A percentile compares a stretch with the other conserved stretches of the same genome.
phyloP scores from a whole-genome alignment of 495 filamentous ascomycete species.

The Evansstolkia leycettana region DNA sequence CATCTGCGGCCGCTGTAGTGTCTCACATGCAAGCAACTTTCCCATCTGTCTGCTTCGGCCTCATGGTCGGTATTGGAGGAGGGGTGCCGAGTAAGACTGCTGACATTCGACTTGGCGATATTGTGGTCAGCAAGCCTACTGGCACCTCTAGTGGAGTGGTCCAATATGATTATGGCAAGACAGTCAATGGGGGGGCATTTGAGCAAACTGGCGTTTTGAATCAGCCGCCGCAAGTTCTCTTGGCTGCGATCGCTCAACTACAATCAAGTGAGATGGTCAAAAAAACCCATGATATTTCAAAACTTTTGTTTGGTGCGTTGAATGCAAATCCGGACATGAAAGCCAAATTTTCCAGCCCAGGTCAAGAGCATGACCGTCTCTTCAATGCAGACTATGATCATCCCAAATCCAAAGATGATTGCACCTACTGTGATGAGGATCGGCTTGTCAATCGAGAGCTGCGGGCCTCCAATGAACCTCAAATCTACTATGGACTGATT shows the following conservation, averaged over 20 bases:
- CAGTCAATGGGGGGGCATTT: conserved; percentile 11
- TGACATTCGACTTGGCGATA: conserved; percentile 24
- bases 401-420: conserved; percentile 4
- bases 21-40: conserved; percentile 14
- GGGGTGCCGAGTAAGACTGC: conserved; percentile 12
- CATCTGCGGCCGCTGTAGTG: conserved; percentile 12
- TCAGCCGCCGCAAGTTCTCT: conserved; percentile 16
- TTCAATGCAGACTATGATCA: conserved; percentile 19
- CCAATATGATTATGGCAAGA: conserved; percentile 30
- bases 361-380: conserved; percentile 12
- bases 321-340: conserved; percentile 7
- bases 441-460: conserved; percentile 2
- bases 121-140: conserved; percentile 21
- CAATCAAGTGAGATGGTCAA: conserved; percentile 4
- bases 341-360: conserved; percentile 9
- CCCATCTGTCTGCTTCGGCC: conserved; percentile 9
- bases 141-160: conserved; percentile 13
- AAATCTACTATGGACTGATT: conserved; percentile 24
- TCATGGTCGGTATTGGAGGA: conserved; percentile 27
- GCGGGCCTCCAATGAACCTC: conserved; percentile 3
- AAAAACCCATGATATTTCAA: conserved; percentile 4
- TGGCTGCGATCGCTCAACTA: conserved; percentile 17
- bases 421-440: conserved; percentile 9
- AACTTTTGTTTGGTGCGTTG: conserved; percentile 8
- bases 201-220: conserved; percentile 20